Conservation (phyloP, 208 protist species). For the Dictyostelium gargantuum region DNA sequence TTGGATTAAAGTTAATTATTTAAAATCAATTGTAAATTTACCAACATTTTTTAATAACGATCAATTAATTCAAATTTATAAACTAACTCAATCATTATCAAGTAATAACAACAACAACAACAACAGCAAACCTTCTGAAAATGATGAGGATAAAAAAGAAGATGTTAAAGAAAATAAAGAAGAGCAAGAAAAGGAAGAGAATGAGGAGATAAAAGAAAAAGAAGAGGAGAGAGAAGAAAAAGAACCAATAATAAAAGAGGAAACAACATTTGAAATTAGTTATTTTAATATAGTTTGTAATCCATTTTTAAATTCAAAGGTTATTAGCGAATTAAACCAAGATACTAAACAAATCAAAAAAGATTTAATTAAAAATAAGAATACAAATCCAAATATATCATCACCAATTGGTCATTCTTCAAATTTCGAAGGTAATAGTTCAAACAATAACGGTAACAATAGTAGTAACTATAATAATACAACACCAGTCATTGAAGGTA, state of each 20-base stretch:
- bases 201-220: not conserved
- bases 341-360: not conserved
- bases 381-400: not conserved
- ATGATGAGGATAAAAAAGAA: too few species aligned
- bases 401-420: not conserved
- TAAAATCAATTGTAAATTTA: not conserved
- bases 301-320: slow-evolving; percentile 20
- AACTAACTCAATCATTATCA: not conserved
- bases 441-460: not conserved
- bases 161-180: not conserved
- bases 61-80: not conserved
- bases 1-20: not conserved
- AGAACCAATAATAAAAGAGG: too few species aligned
- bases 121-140: not conserved
- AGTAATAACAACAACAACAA: not conserved
- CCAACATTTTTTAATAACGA: not conserved
- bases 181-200: not conserved
- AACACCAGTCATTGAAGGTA: too few species aligned
- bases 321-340: not conserved
- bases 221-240: not conserved
- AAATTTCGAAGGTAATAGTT: not conserved
- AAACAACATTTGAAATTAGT: not conserved
- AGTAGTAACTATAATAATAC: not conserved
- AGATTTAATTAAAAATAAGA: not conserved
- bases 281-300: not conserved